These are phyloP conservation scores for Setomelanomma holmii DNA, from an alignment of 2,329 filamentous ascomycete species.

Conservation along the genomic window DNA sequence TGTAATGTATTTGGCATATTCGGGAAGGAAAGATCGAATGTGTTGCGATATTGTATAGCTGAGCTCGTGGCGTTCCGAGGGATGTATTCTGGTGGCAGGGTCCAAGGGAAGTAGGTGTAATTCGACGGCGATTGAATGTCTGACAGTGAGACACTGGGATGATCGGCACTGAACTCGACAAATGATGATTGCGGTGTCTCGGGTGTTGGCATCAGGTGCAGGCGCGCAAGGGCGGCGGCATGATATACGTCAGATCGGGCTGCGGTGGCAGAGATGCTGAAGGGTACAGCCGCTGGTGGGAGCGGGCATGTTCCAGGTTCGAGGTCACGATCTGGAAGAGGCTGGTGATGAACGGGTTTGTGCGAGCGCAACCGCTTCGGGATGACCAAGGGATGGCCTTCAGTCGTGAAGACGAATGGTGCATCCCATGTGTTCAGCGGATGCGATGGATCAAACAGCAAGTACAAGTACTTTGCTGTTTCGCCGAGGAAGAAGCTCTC, in stretches of 20 bases:
- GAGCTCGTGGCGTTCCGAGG: slow-evolving; percentile 80
- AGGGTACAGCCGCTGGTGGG: slow-evolving; percentile 64
- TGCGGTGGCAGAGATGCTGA: slow-evolving; percentile 81
- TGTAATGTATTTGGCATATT: slow-evolving; percentile 59
- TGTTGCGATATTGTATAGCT: slow-evolving; percentile 72
- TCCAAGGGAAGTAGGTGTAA: slow-evolving; percentile 92
- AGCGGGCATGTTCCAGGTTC: slow-evolving; percentile 69
- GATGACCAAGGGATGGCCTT: slow-evolving; percentile 91
- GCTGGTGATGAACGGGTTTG: slow-evolving; percentile 7
- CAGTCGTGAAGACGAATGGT: slow-evolving; percentile 92
- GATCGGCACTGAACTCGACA: slow-evolving; percentile 59
- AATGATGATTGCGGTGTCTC: slow-evolving; percentile 65
- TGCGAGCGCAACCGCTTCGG: slow-evolving; percentile 58
- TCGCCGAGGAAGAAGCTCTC: slow-evolving; percentile 98
- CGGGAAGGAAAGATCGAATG: slow-evolving; percentile 74
- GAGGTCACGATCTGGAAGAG: slow-evolving; percentile 20
- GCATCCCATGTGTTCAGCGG: slow-evolving; percentile 87
- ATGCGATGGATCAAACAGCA: slow-evolving; percentile 86
- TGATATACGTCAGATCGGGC: slow-evolving; percentile 85
- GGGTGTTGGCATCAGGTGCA: slow-evolving; percentile 73
- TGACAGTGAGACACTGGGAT: slow-evolving; percentile 62
- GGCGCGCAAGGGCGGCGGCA: slow-evolving; percentile 81
- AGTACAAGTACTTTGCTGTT: slow-evolving; percentile 93
- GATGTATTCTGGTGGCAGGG: slow-evolving; percentile 76
- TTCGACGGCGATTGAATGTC: slow-evolving; percentile 71